These are phyloP conservation scores for Didymella glomerata DNA, from an alignment of 2,329 filamentous ascomycete genomes.

Conservation along the genomic window DNA sequence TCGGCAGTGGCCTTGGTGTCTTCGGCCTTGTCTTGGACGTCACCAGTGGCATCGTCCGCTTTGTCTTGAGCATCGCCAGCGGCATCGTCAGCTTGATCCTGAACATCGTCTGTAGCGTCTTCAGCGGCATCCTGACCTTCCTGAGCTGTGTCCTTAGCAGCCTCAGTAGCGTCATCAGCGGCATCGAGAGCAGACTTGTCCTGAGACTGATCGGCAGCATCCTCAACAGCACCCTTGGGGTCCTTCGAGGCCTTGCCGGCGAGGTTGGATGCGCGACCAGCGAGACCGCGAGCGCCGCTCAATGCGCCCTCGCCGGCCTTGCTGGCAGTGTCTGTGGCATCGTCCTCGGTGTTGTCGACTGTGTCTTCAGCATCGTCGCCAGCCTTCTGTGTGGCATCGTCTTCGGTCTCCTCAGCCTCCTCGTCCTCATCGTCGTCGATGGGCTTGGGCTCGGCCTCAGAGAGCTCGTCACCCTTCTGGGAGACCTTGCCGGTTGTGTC, in stretches of 20 bases:
- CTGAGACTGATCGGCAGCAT: constrained; percentile 46
- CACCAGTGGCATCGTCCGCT: constrained; percentile 51
- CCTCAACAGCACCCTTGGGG: constrained; percentile 49
- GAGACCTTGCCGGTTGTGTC: constrained; percentile 57
- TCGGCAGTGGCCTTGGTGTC: constrained; percentile 37
- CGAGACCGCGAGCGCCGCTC: constrained; percentile 57
- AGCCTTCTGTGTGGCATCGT: constrained; percentile 55
- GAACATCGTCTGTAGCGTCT: constrained; percentile 42
- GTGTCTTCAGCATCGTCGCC: constrained; percentile 57
- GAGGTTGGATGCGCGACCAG: constrained; percentile 57
- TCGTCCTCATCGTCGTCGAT: constrained; percentile 50
- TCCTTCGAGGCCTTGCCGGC: constrained; percentile 55
- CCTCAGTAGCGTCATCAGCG: constrained; percentile 42
- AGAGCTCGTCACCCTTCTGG: constrained; percentile 56
- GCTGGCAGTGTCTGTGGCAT: constrained; percentile 48
- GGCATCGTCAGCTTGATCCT: constrained; percentile 41
- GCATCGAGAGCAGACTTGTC: constrained; percentile 48
- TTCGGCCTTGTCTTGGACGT: constrained; percentile 45
- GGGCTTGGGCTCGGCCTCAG: constrained; percentile 58
- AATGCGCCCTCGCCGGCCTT: constrained; percentile 51
- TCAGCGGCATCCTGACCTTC: constrained; percentile 48
- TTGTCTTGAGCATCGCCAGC: constrained; percentile 43
- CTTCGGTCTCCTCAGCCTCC: constrained; percentile 36
- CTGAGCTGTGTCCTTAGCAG: constrained; percentile 44
- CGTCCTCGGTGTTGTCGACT: constrained; percentile 53